Evolutionary conservation across 1,139 yeast genomes (phyloP).

Genomic region (Candida pseudoviswanathii): DNA sequence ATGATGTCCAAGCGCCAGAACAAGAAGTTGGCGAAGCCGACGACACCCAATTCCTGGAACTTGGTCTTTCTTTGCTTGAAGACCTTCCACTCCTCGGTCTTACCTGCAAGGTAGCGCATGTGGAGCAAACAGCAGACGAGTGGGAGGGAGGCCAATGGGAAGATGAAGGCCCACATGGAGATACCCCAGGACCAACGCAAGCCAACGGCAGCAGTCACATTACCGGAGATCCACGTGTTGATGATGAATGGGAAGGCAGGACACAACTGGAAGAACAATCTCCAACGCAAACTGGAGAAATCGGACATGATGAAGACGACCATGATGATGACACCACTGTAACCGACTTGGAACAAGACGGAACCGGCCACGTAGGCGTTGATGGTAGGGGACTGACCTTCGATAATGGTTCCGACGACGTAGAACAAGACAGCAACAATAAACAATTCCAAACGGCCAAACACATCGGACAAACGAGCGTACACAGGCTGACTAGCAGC

Average conservation of each 20-base stretch:
- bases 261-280: slow-evolving; percentile 60
- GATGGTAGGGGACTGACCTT: slow-evolving; percentile 67
- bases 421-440: slow-evolving; percentile 59
- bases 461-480: slow-evolving; percentile 70
- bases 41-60: slow-evolving; percentile 26
- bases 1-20: slow-evolving; percentile 41
- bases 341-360: slow-evolving; percentile 70
- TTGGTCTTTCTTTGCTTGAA: slow-evolving; percentile 25
- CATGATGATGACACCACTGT: slow-evolving; percentile 61
- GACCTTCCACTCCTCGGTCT: slow-evolving; percentile 34
- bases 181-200: slow-evolving; percentile 52
- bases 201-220: slow-evolving; percentile 40
- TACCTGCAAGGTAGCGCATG: slow-evolving; percentile 39
- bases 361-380: slow-evolving; percentile 74
- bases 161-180: slow-evolving; percentile 45
- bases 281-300: slow-evolving; percentile 68
- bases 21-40: slow-evolving; percentile 24
- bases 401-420: slow-evolving; percentile 69
- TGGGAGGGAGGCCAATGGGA: slow-evolving; percentile 40
- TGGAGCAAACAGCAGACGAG: slow-evolving; percentile 31
- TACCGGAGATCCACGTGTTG: slow-evolving; percentile 76
- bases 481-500: slow-evolving; percentile 74
- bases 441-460: slow-evolving; percentile 66
- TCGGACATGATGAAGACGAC: slow-evolving; percentile 64
- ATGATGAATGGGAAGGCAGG: slow-evolving; percentile 74